A percentile compares a stretch with the other conserved stretches of the same genome.
Conservation (phyloP, 1,284 basidiomycete genomes). For the Puccinia triticina region DNA sequence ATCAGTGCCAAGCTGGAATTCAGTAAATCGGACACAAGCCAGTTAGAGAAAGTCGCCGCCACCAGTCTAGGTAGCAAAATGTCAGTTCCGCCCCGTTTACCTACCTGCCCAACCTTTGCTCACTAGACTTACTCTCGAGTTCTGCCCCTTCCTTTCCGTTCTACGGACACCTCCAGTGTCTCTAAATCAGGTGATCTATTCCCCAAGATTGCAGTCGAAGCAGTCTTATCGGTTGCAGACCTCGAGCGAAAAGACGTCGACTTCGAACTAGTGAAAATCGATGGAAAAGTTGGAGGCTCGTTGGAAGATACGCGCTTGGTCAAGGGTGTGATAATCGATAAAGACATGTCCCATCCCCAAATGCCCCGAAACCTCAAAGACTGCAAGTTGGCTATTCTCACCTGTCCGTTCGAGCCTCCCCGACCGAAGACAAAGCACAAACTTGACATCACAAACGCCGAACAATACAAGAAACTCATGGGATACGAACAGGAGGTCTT, state of each 20-base stretch:
- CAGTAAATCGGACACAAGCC: constrained; percentile 77
- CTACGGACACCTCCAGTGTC: constrained; percentile 67
- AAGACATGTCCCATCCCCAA: constrained; percentile 98
- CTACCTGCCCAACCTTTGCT: neutral
- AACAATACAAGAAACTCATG: constrained; percentile 92
- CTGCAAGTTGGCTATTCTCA: constrained; percentile 92
- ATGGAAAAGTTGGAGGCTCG: constrained; percentile 96
- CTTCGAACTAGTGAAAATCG: constrained; percentile 98
- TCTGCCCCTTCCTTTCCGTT: neutral
- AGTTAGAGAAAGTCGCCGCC: constrained; percentile 90
- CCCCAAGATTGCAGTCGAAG: constrained; percentile 95
- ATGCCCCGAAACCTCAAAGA: constrained; percentile 88
- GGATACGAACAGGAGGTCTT: constrained; percentile 97
- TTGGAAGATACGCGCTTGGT: constrained; percentile 91
- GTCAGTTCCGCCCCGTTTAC: constrained; percentile 63
- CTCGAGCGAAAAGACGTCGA: constrained; percentile 91
- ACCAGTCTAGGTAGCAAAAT: constrained; percentile 97
- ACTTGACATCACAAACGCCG: constrained; percentile 94
- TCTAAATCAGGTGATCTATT: constrained; percentile 95
- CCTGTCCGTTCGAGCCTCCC: constrained; percentile 97
- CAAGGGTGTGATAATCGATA: constrained; percentile 95
- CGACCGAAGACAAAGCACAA: constrained; percentile 99
- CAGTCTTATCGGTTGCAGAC: constrained; percentile 92
- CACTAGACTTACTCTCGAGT: neutral
- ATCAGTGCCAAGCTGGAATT: constrained; percentile 91